Conservation (phyloP, 2,329 filamentous ascomycete species). For the Escovopsis sp. region DNA sequence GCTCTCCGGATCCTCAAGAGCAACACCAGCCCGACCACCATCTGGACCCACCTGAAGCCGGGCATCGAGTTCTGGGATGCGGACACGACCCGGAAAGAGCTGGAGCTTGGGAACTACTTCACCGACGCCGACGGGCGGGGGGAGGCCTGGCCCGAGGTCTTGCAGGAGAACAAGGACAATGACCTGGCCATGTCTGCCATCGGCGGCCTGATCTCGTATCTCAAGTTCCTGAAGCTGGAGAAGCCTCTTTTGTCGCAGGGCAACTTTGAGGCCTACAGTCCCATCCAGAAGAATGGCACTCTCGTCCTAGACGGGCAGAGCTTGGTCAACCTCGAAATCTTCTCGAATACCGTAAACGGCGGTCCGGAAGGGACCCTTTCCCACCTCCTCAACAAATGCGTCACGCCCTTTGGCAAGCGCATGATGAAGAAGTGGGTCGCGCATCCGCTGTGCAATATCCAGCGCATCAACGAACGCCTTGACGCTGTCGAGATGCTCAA, state of each 20-base stretch:
- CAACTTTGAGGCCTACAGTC: slow-evolving; percentile 84
- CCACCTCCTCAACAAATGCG: slow-evolving; percentile 76
- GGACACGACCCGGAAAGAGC: slow-evolving; percentile 65
- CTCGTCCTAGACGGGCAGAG: slow-evolving; percentile 91
- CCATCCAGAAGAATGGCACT: slow-evolving; percentile 79
- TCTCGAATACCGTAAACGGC: slow-evolving; percentile 83
- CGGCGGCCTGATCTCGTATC: slow-evolving; percentile 76
- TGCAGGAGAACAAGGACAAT: slow-evolving; percentile 59
- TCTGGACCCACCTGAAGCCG: slow-evolving; percentile 88
- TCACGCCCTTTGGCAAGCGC: slow-evolving; percentile 93
- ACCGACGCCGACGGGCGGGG: slow-evolving; percentile 38
- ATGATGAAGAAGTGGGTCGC: slow-evolving; percentile 96
- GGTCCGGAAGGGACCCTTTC: slow-evolving; percentile 78
- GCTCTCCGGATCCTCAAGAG: slow-evolving; percentile 89
- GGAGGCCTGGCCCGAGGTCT: slow-evolving; percentile 57
- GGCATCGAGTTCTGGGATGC: slow-evolving; percentile 83
- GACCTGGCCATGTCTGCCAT: slow-evolving; percentile 81
- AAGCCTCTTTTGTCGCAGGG: slow-evolving; percentile 72
- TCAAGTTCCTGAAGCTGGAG: slow-evolving; percentile 77
- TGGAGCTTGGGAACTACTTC: slow-evolving; percentile 71
- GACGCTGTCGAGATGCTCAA: slow-evolving; percentile 92
- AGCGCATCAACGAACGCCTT: slow-evolving; percentile 80
- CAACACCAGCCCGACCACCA: slow-evolving; percentile 79
- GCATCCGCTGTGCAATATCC: slow-evolving; percentile 75
- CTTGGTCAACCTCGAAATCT: slow-evolving; percentile 93